These are phyloP conservation scores for Dryas alaskensis DNA, from an alignment of 306 rosid species.

Conservation along the genomic window DNA sequence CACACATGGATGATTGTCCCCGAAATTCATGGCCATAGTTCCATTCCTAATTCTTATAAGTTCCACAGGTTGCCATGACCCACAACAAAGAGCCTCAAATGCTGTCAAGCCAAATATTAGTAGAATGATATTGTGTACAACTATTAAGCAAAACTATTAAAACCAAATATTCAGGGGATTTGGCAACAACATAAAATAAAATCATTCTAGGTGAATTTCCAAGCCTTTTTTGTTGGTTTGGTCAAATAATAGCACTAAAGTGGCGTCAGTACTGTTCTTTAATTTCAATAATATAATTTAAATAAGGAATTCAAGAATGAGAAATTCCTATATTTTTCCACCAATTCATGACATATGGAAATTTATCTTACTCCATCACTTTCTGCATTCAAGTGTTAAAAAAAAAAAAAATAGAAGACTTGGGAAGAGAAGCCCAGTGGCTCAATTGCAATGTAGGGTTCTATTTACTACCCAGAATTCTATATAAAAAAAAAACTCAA, in stretches of 20 bases:
- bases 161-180: background rate
- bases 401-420: background rate
- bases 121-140: background rate
- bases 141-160: background rate
- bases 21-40: slow-evolving; percentile 48
- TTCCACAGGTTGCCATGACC: slow-evolving; percentile 78
- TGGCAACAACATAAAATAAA: background rate
- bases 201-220: background rate
- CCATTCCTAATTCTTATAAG: slow-evolving; percentile 55
- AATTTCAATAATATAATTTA: background rate
- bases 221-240: too few species aligned
- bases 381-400: slow-evolving; percentile 4
- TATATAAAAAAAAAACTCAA: too few species aligned
- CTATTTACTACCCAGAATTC: too few species aligned
- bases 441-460: too few species aligned
- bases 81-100: slow-evolving; percentile 63
- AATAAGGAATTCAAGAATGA: background rate
- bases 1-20: slow-evolving; percentile 33
- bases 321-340: background rate
- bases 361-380: background rate
- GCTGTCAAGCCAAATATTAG: slow-evolving; percentile 42
- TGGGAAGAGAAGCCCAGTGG: background rate
- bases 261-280: background rate
- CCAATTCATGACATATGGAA: background rate
- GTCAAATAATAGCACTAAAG: background rate